Evolutionary conservation across 768 basidiomycete genomes (phyloP).

Genomic region (Flagelloscypha sp.): DNA sequence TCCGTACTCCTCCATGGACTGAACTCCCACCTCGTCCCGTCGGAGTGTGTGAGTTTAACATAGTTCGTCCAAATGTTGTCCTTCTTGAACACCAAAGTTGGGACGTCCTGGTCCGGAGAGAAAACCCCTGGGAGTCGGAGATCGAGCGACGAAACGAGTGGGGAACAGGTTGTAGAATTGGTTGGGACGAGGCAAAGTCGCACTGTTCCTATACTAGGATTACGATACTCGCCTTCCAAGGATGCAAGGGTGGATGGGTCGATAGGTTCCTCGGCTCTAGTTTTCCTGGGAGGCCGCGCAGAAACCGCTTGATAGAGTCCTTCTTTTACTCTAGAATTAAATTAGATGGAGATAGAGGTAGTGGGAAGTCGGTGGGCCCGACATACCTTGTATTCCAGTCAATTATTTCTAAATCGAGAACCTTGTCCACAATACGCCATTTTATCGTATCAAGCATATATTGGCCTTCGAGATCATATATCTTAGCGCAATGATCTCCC

Average conservation of each 20-base stretch:
- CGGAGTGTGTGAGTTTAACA: slow-evolving; percentile 17
- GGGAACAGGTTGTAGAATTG: no score
- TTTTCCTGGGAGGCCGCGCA: no score
- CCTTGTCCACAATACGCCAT: slow-evolving; percentile 17
- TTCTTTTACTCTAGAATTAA: slow-evolving; percentile 2
- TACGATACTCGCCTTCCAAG: slow-evolving; percentile 12
- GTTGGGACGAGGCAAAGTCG: slow-evolving; percentile 15
- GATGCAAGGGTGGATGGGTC: slow-evolving; percentile 12
- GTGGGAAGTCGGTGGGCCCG: neutral
- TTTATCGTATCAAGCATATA: slow-evolving; percentile 15
- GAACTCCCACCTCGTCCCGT: slow-evolving; percentile 17
- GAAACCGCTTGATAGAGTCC: no score
- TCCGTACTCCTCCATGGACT: no score
- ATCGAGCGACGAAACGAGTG: slow-evolving; percentile 2
- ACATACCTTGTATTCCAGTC: slow-evolving; percentile 19
- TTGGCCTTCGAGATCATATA: no score
- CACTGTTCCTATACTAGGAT: slow-evolving; percentile 12
- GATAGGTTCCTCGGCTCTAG: slow-evolving; percentile 5
- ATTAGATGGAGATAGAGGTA: neutral
- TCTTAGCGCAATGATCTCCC: no score
- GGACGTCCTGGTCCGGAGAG: slow-evolving; percentile 12
- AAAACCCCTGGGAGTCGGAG: slow-evolving; percentile 3
- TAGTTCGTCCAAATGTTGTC: slow-evolving; percentile 12
- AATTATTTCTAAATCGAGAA: slow-evolving; percentile 12
- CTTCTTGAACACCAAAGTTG: slow-evolving; percentile 17